Evolutionary conservation across 129 eudicot genomes (phyloP).

Genomic region (Pittosporum tobira): DNA sequence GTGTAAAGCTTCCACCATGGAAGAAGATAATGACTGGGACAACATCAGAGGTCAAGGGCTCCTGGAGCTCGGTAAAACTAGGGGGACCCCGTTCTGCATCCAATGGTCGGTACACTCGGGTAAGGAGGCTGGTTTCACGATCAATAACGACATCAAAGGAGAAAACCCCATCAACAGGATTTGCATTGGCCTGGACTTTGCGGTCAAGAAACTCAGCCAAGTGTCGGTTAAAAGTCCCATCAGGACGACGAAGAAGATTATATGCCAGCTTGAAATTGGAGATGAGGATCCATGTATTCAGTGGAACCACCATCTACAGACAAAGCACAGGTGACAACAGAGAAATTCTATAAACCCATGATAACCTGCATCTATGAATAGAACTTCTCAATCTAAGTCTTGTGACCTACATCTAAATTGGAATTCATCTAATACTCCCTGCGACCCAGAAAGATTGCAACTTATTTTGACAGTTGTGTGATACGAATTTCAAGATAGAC

Average conservation of each 20-base stretch:
- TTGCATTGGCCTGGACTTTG: constrained; percentile 53
- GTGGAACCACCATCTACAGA: constrained; percentile 51
- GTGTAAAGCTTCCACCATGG: constrained; percentile 72
- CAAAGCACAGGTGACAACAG: constrained; percentile 1
- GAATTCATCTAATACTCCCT: neutral
- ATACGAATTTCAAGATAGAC: too few species aligned
- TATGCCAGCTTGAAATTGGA: constrained; percentile 59
- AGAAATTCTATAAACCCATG: neutral
- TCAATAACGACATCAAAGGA: constrained; percentile 58
- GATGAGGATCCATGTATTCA: constrained; percentile 65
- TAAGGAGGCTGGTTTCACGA: constrained; percentile 34
- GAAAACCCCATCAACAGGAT: constrained; percentile 63
- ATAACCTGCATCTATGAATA: neutral
- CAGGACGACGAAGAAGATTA: constrained; percentile 47
- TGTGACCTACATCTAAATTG: neutral
- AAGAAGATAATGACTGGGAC: constrained; percentile 61
- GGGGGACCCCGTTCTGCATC: constrained; percentile 17
- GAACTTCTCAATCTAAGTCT: neutral
- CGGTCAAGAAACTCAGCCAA: constrained; percentile 64
- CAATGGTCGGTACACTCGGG: constrained; percentile 43
- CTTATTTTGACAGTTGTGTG: too few species aligned
- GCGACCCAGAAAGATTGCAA: too few species aligned
- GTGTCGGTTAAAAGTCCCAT: constrained; percentile 57
- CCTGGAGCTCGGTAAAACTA: constrained; percentile 22
- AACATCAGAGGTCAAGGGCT: constrained; percentile 33